phyloP scores from a whole-genome alignment of 768 basidiomycete species.

The Boletellus ananiceps region DNA sequence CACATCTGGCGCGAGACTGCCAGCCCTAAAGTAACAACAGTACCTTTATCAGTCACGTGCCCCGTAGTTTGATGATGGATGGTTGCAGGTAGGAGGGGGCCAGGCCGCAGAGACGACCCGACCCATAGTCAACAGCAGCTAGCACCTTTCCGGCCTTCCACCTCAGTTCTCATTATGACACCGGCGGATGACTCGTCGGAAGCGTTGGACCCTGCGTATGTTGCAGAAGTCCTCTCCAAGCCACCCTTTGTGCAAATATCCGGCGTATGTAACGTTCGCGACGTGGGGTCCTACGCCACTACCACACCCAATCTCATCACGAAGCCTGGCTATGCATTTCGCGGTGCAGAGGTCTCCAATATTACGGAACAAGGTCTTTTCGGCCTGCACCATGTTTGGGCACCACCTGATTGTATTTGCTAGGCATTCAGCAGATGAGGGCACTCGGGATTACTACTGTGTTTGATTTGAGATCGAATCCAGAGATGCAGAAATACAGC shows the following conservation, averaged over 20 bases:
- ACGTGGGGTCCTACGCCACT: conserved; percentile 62
- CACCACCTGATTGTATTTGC: conserved; percentile 1
- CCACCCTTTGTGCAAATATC: conserved; percentile 66
- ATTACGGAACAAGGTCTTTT: conserved; percentile 64
- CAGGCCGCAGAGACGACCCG: not conserved
- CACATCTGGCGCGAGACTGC: conserved; percentile 38
- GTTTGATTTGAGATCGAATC: conserved; percentile 77
- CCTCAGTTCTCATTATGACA: conserved; percentile 11
- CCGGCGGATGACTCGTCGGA: conserved; percentile 39
- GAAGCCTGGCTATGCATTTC: conserved; percentile 54
- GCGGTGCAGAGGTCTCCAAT: conserved; percentile 68
- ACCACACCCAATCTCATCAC: conserved; percentile 46
- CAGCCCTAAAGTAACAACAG: conserved; percentile 35
- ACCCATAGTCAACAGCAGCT: not conserved
- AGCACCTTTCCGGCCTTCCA: not conserved
- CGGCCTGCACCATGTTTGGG: not conserved
- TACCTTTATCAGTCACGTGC: conserved; percentile 8
- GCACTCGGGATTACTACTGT: conserved; percentile 61
- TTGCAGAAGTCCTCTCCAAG: conserved; percentile 57
- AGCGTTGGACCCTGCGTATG: conserved; percentile 62
- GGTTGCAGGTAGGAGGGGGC: too few relatives aligned
- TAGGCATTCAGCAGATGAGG: conserved; percentile 56
- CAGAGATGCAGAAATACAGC: conserved; percentile 72
- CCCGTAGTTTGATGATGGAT: not conserved
- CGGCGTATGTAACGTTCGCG: conserved; percentile 75